A percentile compares a stretch with the other conserved stretches of the same genome.
phyloP scores from a whole-genome alignment of 2,329 filamentous ascomycete species.

The Tolypocladium inflatum region DNA sequence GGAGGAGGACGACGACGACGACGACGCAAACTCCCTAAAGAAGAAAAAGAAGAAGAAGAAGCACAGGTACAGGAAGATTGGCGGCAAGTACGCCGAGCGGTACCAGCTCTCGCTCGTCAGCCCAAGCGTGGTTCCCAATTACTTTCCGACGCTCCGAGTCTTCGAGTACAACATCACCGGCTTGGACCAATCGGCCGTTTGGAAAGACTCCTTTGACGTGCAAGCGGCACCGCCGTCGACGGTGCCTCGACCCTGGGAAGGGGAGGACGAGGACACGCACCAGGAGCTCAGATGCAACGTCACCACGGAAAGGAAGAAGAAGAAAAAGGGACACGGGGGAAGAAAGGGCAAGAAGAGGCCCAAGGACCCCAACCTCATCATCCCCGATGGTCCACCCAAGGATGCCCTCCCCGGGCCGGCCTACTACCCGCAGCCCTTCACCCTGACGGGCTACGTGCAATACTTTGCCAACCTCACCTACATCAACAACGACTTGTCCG shows the following conservation, averaged over 20 bases:
- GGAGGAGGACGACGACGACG: constrained; percentile 9
- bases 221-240: constrained; percentile 2
- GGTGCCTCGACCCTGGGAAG: constrained; percentile 7
- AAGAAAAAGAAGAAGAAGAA: constrained; percentile 31
- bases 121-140: constrained; percentile 87
- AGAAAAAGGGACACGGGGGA: constrained; percentile 30
- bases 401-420: constrained; percentile 73
- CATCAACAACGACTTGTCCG: constrained; percentile 64
- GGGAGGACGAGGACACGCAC: constrained; percentile 8
- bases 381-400: constrained; percentile 66
- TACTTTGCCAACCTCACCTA: constrained; percentile 91
- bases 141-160: constrained; percentile 83
- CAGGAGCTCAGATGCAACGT: constrained; percentile 19
- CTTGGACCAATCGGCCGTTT: constrained; percentile 46
- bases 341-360: constrained; percentile 38
- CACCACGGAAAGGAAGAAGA: constrained; percentile 23
- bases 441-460: constrained; percentile 73
- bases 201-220: constrained; percentile 26
- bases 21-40: constrained; percentile 10
- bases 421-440: constrained; percentile 77
- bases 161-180: constrained; percentile 87
- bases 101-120: constrained; percentile 74
- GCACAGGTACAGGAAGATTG: constrained; percentile 53
- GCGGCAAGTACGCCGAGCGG: constrained; percentile 73
- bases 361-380: constrained; percentile 49